phyloP scores from a whole-genome alignment of 495 filamentous ascomycete species.

The Aspergillus sclerotioniger region DNA sequence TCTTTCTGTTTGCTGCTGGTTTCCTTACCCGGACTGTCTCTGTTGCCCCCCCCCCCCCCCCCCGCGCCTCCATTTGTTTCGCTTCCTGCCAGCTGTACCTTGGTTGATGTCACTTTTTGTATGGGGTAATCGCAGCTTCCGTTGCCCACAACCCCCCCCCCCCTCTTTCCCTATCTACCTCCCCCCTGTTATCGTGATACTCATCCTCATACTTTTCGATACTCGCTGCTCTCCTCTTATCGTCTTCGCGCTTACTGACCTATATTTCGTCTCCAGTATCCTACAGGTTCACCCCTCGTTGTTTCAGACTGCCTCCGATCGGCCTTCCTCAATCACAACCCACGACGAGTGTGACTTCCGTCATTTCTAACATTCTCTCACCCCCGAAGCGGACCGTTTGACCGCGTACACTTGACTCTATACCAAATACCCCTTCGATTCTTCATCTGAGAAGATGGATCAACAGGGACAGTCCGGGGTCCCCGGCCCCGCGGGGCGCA shows the following conservation, averaged over 20 bases:
- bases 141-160: constrained; percentile 19
- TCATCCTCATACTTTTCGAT: constrained; percentile 24
- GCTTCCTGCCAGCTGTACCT: constrained; percentile 4
- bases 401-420: constrained; percentile 3
- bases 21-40: neutral
- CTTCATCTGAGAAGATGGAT: constrained; percentile 62
- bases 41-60: constrained; percentile 3
- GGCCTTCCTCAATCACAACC: constrained; percentile 16
- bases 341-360: constrained; percentile 11
- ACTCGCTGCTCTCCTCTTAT: constrained; percentile 12
- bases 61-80: constrained; percentile 4
- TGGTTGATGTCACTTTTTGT: constrained; percentile 13
- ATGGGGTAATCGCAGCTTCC: constrained; percentile 21
- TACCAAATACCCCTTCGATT: constrained; percentile 14
- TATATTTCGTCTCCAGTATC: constrained; percentile 32
- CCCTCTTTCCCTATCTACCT: constrained; percentile 28
- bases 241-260: constrained; percentile 27
- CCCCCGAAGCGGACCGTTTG: constrained; percentile 9
- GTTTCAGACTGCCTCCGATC: constrained; percentile 27
- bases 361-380: constrained; percentile 17
- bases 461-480: constrained; percentile 75
- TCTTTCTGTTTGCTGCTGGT: constrained; percentile 1
- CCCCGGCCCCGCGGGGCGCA: constrained; percentile 80
- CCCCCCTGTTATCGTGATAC: constrained; percentile 23
- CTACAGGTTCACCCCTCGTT: constrained; percentile 22